A percentile compares a stretch with the other conserved stretches of the same genome.
phyloP scores from a whole-genome alignment of 768 basidiomycete genomes.

The Cystofilobasidium macerans region DNA sequence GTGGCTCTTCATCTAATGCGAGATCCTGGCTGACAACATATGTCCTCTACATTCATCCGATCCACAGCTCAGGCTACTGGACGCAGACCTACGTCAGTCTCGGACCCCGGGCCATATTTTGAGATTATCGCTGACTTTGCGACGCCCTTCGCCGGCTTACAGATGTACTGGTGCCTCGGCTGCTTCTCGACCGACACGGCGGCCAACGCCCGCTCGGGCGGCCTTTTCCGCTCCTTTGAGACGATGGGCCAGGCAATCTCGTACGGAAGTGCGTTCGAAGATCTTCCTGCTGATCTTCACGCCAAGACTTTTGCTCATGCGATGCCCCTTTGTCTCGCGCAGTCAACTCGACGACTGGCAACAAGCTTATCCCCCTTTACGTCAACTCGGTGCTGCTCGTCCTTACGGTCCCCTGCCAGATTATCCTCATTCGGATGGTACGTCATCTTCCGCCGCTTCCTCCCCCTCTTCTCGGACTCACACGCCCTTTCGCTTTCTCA shows the following conservation, averaged over 20 bases:
- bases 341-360: background rate
- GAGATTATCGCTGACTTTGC: background rate
- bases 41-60: no score
- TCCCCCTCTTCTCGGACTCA: no score
- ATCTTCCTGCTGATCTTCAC: no score
- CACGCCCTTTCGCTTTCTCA: no score
- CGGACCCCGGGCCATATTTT: background rate
- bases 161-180: background rate
- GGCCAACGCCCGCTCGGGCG: conserved; percentile 3
- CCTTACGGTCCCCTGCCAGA: background rate
- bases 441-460: no score
- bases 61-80: conserved; percentile 5
- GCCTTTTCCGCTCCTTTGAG: conserved; percentile 7
- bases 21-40: no score
- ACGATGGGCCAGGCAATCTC: conserved; percentile 7
- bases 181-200: background rate
- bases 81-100: background rate
- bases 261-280: background rate
- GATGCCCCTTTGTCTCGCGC: no score
- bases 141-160: background rate
- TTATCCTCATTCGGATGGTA: background rate
- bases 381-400: conserved; percentile 3
- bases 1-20: no score
- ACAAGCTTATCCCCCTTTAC: conserved; percentile 4
- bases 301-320: no score